Evolutionary conservation across 371 early-diverging fungal species (phyloP), one percentile per base, ranked within the genome.

Genomic region (Saksenaea oblongispora): DNA sequence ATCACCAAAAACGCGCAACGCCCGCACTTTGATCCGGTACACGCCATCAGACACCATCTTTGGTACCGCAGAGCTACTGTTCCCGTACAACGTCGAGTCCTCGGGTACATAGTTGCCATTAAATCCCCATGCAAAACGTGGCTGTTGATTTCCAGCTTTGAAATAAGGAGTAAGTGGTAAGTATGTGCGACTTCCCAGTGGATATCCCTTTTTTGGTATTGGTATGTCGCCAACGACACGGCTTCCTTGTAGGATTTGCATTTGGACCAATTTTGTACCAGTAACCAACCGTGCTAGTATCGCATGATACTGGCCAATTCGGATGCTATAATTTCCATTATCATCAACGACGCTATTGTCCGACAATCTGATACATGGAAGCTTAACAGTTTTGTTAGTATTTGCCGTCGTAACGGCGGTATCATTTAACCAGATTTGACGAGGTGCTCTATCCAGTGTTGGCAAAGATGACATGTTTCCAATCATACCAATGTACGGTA

Each of bases 401-500:
- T n/a, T n/a, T n/a, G n/a, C n/a, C n/a, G n/a, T n/a, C n/a, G n/a
- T n/a, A n/a, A n/a, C n/a, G n/a, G n/a, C 51, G 51, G 10, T 8
- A 31, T 4, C 31, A 31, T 31, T 31, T n/a, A n/a, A n/a, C n/a
- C n/a, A n/a, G n/a, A 31, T 31, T 31, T 31, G 31, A 22, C 22
- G 17, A 5, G 17, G 17, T n/a, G 22, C 37, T 15, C 65, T 63
- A 34, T 75, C 72, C 9, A 75, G 51, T 2, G 69, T 56, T 0
- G 70, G 75, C 1, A 72, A 47, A 24, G 56, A 59, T 7, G 37
- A 37, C 72, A 75, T 72, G 34, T 69, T 69, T 7, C 75, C 72
- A 22, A 67, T 41, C 72, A 75, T 72, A 22, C 72, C 75, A 24
- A 75, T 42, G 34, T 67, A 75, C 17, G 75, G 75, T 1, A 75